Evolutionary conservation across 169 alveolate genomes (phyloP).

Genomic region (Plasmodium vivax): DNA sequence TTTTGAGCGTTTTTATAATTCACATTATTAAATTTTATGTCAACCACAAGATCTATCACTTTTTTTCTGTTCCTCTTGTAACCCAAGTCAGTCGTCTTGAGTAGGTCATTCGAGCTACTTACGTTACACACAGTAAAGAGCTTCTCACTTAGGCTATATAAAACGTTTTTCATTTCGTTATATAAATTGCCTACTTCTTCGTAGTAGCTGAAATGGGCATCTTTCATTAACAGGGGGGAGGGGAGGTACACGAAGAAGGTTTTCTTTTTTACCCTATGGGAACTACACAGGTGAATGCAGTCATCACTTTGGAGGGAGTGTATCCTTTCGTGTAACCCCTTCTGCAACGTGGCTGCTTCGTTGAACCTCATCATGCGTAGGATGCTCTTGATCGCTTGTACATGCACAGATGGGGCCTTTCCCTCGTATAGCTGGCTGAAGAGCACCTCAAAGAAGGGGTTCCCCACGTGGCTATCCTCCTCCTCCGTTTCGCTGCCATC

Average conservation of each 20-base stretch:
- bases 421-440: constrained; percentile 25
- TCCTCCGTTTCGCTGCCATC: background rate
- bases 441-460: constrained; percentile 2
- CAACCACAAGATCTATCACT: constrained; percentile 14
- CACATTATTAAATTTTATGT: constrained; percentile 4
- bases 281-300: background rate
- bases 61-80: constrained; percentile 1
- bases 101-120: constrained; percentile 2
- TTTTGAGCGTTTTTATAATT: constrained; percentile 27
- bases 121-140: constrained; percentile 9
- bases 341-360: background rate
- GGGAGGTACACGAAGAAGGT: constrained; percentile 10
- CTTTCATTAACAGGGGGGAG: constrained; percentile 25
- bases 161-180: constrained; percentile 19
- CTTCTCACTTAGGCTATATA: constrained; percentile 14
- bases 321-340: background rate
- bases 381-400: constrained; percentile 7
- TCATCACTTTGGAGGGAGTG: background rate
- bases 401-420: constrained; percentile 12
- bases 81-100: constrained; percentile 36
- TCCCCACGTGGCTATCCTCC: background rate
- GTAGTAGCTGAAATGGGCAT: constrained; percentile 9
- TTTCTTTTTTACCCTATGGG: background rate
- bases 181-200: background rate
- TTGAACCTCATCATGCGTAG: constrained; percentile 13